Percentiles rank a stretch among this genome's conserved stretches.
phyloP scores from a whole-genome alignment of 306 rosid genomes.

The Castanea crenata region DNA sequence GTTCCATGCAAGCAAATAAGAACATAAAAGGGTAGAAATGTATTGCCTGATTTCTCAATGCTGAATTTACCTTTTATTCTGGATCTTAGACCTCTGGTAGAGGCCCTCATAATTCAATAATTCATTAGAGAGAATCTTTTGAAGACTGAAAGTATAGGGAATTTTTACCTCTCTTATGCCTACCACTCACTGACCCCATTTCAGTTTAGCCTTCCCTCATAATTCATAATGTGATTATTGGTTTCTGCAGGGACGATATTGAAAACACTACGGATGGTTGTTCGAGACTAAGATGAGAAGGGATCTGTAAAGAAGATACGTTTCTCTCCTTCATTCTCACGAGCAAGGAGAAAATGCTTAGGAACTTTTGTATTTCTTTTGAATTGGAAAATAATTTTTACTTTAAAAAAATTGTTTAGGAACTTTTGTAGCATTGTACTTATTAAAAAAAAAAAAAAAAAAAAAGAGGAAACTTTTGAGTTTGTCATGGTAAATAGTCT shows the following conservation, averaged over 20 bases:
- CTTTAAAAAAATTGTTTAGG: no score
- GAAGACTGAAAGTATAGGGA: neutral
- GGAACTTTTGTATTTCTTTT: no score
- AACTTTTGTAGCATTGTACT: no score
- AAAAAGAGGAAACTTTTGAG: neutral
- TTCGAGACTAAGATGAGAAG: neutral
- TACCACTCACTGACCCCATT: neutral
- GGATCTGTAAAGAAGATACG: neutral
- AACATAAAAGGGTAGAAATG: neutral
- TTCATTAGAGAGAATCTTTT: neutral
- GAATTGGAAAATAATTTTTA: no score
- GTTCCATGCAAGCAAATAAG: neutral
- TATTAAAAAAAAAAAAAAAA: no score
- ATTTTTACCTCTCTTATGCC: neutral
- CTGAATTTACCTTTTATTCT: neutral
- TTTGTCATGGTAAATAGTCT: neutral
- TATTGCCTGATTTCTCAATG: neutral
- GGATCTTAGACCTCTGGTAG: neutral
- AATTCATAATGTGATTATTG: no score
- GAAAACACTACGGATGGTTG: slow-evolving; percentile 10
- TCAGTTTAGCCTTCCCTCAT: neutral
- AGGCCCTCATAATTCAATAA: neutral
- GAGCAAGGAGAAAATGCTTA: neutral
- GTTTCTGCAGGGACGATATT: slow-evolving; percentile 60
- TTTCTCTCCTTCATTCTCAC: slow-evolving; percentile 16